Evolutionary conservation across 176 grass and related monocot genomes (phyloP).

Genomic region (Stipa capillata): DNA sequence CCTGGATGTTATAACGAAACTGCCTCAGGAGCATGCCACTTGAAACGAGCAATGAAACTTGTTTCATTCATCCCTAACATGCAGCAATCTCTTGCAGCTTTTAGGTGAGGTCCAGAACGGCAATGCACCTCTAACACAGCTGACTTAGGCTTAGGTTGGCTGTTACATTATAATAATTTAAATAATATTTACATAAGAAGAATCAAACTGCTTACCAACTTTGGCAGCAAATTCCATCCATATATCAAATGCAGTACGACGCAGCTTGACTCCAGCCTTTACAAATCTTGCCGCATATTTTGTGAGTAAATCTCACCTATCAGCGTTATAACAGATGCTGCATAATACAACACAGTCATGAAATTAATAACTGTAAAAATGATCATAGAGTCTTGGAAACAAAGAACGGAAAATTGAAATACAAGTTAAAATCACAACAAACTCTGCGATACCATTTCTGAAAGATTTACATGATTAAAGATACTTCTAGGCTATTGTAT

Average conservation of each 20-base stretch:
- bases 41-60: not conserved
- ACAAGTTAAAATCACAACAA: not conserved
- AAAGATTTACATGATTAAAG: no score
- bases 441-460: not conserved
- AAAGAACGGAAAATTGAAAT: not conserved
- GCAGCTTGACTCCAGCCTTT: slow-evolving; percentile 68
- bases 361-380: not conserved
- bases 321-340: slow-evolving; percentile 73
- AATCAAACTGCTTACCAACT: slow-evolving; percentile 48
- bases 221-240: slow-evolving; percentile 86
- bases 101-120: not conserved
- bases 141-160: not conserved
- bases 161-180: not conserved
- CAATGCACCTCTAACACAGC: not conserved
- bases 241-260: slow-evolving; percentile 61
- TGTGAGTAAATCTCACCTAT: slow-evolving; percentile 60
- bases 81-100: not conserved
- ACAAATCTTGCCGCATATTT: slow-evolving; percentile 57
- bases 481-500: not conserved
- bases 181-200: not conserved
- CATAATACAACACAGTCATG: slow-evolving; percentile 8
- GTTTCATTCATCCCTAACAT: not conserved
- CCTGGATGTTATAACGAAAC: not conserved
- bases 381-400: not conserved
- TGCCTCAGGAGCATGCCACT: not conserved